A percentile compares a stretch with the other conserved stretches of the same genome.
phyloP scores from a whole-genome alignment of 2,329 filamentous ascomycete species.

The Scedosporium aurantiacum region DNA sequence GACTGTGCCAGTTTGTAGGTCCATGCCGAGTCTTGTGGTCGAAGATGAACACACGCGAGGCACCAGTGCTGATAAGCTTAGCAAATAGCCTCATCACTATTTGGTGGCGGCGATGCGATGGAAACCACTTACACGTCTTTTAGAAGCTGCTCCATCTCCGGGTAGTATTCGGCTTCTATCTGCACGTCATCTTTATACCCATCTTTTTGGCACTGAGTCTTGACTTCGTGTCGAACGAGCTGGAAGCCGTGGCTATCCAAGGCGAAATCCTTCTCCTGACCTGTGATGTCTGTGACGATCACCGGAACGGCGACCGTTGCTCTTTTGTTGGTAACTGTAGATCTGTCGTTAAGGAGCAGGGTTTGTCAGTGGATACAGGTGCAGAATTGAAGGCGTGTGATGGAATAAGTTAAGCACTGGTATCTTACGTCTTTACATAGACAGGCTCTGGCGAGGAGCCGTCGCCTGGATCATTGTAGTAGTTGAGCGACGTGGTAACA shows the following conservation, averaged over 20 bases:
- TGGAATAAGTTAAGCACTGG: background rate
- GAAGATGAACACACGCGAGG: constrained; percentile 53
- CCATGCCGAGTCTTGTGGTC: constrained; percentile 59
- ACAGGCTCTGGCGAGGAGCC: constrained; percentile 26
- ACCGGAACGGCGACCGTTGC: background rate
- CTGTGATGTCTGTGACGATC: constrained; percentile 24
- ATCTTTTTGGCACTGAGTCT: constrained; percentile 11
- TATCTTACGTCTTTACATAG: constrained; percentile 16
- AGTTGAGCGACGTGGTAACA: constrained; percentile 26
- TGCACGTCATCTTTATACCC: constrained; percentile 40
- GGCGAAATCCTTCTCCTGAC: constrained; percentile 26
- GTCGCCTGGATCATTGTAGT: constrained; percentile 28
- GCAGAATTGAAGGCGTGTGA: too few relatives aligned
- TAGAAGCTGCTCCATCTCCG: constrained; percentile 56
- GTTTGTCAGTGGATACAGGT: too few relatives aligned
- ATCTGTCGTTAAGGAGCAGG: background rate
- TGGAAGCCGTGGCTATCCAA: constrained; percentile 32
- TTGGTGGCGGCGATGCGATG: too few relatives aligned
- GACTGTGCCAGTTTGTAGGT: constrained; percentile 49
- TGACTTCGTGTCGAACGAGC: constrained; percentile 19
- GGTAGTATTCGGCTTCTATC: constrained; percentile 57
- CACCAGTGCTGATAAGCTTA: constrained; percentile 36
- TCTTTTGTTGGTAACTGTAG: constrained; percentile 4
- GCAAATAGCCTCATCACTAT: constrained; percentile 15
- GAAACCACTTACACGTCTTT: constrained; percentile 30